Conservation (phyloP, 2,329 filamentous ascomycete species). For the Fusarium nanum region DNA sequence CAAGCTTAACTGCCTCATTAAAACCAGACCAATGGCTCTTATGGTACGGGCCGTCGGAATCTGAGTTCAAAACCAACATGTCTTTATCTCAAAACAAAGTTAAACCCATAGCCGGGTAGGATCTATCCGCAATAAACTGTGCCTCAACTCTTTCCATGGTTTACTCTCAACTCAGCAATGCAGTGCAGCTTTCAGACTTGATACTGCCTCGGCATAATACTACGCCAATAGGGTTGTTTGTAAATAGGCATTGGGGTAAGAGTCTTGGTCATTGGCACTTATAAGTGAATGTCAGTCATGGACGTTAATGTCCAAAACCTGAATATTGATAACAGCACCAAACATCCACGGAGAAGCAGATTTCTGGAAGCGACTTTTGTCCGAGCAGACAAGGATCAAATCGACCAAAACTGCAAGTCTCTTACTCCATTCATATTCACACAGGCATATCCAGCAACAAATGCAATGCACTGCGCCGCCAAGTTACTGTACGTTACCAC, state of each 20-base stretch:
- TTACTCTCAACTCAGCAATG: neutral
- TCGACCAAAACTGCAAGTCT: neutral
- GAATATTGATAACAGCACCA: neutral
- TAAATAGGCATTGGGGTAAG: neutral
- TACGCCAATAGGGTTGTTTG: neutral
- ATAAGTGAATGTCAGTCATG: neutral
- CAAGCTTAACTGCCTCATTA: neutral
- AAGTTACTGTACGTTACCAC: neutral
- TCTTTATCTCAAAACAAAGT: neutral
- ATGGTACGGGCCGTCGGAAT: neutral
- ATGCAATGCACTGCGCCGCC: conserved; percentile 12
- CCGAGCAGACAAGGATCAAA: neutral
- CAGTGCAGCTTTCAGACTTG: neutral
- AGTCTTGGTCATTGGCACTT: neutral
- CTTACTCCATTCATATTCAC: neutral
- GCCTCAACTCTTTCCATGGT: neutral
- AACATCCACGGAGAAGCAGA: neutral
- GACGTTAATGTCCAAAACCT: neutral
- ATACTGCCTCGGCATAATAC: neutral
- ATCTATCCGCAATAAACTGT: neutral
- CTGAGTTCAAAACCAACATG: neutral
- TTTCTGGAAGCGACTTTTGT: neutral
- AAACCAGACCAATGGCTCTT: neutral
- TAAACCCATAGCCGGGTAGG: neutral
- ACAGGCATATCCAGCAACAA: neutral